Base-by-base conservation (phyloP, 768 basidiomycete species). In the Sporobolomyces roseus region DNA sequence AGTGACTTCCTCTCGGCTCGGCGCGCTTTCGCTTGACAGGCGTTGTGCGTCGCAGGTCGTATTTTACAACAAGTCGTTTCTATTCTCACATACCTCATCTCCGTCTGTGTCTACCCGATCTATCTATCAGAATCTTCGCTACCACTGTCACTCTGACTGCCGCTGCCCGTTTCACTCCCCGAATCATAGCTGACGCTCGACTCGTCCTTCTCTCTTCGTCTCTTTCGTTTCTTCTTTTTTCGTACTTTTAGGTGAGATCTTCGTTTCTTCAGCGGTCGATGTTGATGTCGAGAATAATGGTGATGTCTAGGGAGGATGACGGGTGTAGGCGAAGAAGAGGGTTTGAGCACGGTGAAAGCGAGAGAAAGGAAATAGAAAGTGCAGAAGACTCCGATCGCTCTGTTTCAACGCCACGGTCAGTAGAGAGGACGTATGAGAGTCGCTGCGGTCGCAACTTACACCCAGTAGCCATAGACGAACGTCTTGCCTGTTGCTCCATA, bases 351-450 rank as follows among this genome's bases (percentile, higher is more conserved):
- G 4, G 32, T n/a, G 25, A 38, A 10, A 1, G 27, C 1, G 19
- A 53, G 38, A 6, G 64, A 65, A 27, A 17, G 21, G 21, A 32
- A 1, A 41, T 66, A 66, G 16, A 33, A 19, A 10, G 48, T 30
- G 17, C 33, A 12, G 33, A 61, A 66, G 19, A 66, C 3, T 25
- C 19, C 59, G n/a, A 53, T 29, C 16, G 48, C 49, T 46, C 48
- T 19, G 29, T n/a, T n/a, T n/a, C n/a, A n/a, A n/a, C n/a, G n/a
- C n/a, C n/a, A n/a, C n/a, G n/a, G n/a, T n/a, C n/a, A n/a, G n/a
- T n/a, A n/a, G n/a, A n/a, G n/a, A n/a, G n/a, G n/a, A n/a, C n/a
- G n/a, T n/a, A n/a, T n/a, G n/a, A n/a, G n/a, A n/a, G n/a, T n/a
- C n/a, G n/a, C n/a, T n/a, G n/a, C n/a, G 51, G 30, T 21, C 23